Base-by-base conservation (phyloP, 2,329 filamentous ascomycete genomes). In the Didymella pinodella region DNA sequence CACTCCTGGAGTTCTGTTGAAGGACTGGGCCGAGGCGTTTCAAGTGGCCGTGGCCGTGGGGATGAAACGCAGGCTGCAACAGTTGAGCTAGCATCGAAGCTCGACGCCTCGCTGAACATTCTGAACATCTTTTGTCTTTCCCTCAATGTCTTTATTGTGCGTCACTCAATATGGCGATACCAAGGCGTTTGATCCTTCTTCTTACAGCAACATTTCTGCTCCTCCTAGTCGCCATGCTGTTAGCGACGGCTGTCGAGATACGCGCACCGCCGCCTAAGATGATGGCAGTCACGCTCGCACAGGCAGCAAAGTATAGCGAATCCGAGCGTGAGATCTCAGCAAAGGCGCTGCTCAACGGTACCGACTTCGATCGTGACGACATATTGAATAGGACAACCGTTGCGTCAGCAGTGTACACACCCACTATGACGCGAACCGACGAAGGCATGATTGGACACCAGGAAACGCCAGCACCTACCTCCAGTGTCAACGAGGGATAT, bases 301-400 rank as follows among this genome's bases (percentile, higher is more conserved):
- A 75, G 58, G 71, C 67, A 7, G 68, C 67, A 38, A 69, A 68
- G 51, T 45, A 66, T 6, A 62, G 57, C 20, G 57, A 66, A 25
- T 59, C 57, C 3, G 64, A 68, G 14, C 56, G 57, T 4, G 40
- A 66, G 16, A 43, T 70, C n/a, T 48, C 63, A 28, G 65, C 53
- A 26, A 71, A 74, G 38, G 72, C 64, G 16, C 60, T 61, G 2
- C 54, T 75, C 20, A 74, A 76, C 45, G 69, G 68, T 5, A 71
- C 72, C 0, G 67, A 57, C 2, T 69, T 74, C 55, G 68, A 75
- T 47, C 69, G 71, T 7, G 68, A 63, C 32, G 68, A 72, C 53
- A 64, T 74, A 26, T 60, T 65, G 20, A 67, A 65, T 26, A 70
- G 66, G 7, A 69, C 65, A 7, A 51, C 64, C 8, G 60, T 62